phyloP scores from a whole-genome alignment of 202 grass and related monocot genomes.

The Setaria italica region DNA sequence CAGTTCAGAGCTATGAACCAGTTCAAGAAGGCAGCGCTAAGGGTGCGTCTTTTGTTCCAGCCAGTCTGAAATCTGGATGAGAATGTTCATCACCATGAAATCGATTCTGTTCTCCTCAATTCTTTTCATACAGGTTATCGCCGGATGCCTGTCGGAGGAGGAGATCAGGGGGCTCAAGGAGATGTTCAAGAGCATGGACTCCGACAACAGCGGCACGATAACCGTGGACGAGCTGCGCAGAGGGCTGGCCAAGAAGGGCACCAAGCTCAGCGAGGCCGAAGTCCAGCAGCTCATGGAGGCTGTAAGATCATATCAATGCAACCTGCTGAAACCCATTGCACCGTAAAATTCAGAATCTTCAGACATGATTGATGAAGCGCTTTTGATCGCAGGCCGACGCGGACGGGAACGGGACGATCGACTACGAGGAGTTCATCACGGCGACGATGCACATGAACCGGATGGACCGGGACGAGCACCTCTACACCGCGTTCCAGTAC shows the following conservation, averaged over 20 bases:
- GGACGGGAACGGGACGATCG: conserved; percentile 69
- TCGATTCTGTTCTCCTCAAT: not conserved
- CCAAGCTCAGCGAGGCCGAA: conserved; percentile 63
- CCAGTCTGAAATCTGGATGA: not conserved
- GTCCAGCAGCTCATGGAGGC: conserved; percentile 73
- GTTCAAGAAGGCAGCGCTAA: conserved; percentile 70
- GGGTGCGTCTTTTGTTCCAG: conserved; percentile 14
- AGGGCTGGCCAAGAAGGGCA: conserved; percentile 68
- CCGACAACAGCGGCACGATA: conserved; percentile 67
- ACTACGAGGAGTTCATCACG: conserved; percentile 86
- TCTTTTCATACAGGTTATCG: conserved; percentile 34
- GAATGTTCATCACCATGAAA: not conserved
- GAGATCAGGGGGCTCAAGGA: conserved; percentile 70
- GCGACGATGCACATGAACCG: conserved; percentile 77
- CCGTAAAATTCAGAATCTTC: no score
- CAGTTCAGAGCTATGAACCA: conserved; percentile 80
- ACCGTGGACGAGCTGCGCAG: conserved; percentile 64
- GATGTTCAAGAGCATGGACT: conserved; percentile 82
- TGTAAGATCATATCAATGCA: conserved; percentile 2
- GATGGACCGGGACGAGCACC: conserved; percentile 72
- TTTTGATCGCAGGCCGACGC: conserved; percentile 54
- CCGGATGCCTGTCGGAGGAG: conserved; percentile 68
- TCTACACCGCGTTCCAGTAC: conserved; percentile 74
- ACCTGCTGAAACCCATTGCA: no score
- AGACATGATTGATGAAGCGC: no score